Conservation (phyloP, 208 protist genomes). For the Wallacemonas sp. region DNA sequence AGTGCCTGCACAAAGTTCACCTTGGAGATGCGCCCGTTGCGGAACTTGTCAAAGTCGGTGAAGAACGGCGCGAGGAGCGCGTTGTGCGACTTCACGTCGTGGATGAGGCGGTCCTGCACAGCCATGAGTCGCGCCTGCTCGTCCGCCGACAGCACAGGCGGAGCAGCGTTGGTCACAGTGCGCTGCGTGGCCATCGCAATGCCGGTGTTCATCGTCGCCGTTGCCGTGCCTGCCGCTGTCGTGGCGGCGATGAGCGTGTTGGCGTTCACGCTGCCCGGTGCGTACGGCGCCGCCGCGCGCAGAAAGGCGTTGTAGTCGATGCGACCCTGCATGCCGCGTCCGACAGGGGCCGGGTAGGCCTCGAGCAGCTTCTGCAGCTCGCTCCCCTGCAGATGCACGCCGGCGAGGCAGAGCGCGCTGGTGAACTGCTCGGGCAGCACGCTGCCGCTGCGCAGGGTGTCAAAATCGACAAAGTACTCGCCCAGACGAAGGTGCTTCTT, state of each 20-base stretch:
- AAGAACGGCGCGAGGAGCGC: slow-evolving; percentile 86
- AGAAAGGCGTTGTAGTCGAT: slow-evolving; percentile 52
- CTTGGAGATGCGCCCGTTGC: slow-evolving; percentile 66
- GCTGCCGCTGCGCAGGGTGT: slow-evolving; percentile 69
- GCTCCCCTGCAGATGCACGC: slow-evolving; percentile 39
- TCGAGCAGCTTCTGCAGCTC: slow-evolving; percentile 48
- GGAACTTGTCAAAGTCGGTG: slow-evolving; percentile 80
- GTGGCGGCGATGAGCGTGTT: slow-evolving; percentile 6
- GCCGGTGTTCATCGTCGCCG: neutral
- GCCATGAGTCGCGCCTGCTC: slow-evolving; percentile 26
- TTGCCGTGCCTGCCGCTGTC: slow-evolving; percentile 20
- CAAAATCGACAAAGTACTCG: slow-evolving; percentile 84
- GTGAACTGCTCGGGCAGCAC: slow-evolving; percentile 61
- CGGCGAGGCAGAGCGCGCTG: slow-evolving; percentile 70
- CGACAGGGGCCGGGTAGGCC: slow-evolving; percentile 39
- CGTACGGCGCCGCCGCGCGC: slow-evolving; percentile 40
- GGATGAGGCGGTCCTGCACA: slow-evolving; percentile 48
- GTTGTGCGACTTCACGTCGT: slow-evolving; percentile 63
- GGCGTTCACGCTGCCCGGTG: slow-evolving; percentile 15
- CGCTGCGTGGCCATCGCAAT: neutral
- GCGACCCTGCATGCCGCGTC: slow-evolving; percentile 21
- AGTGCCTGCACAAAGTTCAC: slow-evolving; percentile 68
- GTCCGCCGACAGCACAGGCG: slow-evolving; percentile 22
- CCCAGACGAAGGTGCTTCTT: slow-evolving; percentile 57
- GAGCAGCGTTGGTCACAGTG: neutral